A percentile compares a stretch with the other conserved stretches of the same genome.
These are phyloP conservation scores for Cydonia oblonga DNA, from an alignment of 331 rosid species.

Conservation along the genomic window DNA sequence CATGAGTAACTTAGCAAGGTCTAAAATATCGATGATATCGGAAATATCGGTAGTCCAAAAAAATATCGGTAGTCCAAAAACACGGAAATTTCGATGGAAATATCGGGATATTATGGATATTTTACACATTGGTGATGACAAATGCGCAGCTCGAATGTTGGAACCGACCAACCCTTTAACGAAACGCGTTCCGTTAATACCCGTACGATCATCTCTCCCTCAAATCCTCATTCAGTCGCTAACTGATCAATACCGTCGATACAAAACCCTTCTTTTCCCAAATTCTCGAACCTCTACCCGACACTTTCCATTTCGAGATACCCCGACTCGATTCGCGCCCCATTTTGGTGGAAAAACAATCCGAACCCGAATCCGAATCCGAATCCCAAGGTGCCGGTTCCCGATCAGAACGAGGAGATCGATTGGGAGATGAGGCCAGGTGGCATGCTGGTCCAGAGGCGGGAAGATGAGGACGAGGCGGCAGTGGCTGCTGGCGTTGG, in stretches of 20 bases:
- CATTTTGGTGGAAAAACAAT: slow-evolving; percentile 9
- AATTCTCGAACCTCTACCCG: not conserved
- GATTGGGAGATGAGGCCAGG: slow-evolving; percentile 34
- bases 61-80: no score
- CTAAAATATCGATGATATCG: no score
- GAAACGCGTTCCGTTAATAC: not conserved
- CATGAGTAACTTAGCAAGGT: no score
- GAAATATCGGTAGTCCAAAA: no score
- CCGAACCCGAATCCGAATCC: not conserved
- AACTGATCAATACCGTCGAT: not conserved
- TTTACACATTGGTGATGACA: no score
- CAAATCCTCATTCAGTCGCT: not conserved
- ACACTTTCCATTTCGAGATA: not conserved
- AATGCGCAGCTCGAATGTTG: not conserved
- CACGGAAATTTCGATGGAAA: no score
- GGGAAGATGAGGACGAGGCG: slow-evolving; percentile 8
- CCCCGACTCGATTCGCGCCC: not conserved
- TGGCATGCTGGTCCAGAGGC: slow-evolving; percentile 41
- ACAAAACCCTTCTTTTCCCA: not conserved
- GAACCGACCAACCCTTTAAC: not conserved
- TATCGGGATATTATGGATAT: no score
- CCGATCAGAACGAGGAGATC: slow-evolving; percentile 9
- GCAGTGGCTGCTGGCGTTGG: not conserved
- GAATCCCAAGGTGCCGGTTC: not conserved
- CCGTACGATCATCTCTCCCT: not conserved